Percentiles rank a stretch among this genome's conserved stretches.
Evolutionary conservation across 192 early-diverging fungal species (phyloP).

Genomic region (Glomus cerebriforme): DNA sequence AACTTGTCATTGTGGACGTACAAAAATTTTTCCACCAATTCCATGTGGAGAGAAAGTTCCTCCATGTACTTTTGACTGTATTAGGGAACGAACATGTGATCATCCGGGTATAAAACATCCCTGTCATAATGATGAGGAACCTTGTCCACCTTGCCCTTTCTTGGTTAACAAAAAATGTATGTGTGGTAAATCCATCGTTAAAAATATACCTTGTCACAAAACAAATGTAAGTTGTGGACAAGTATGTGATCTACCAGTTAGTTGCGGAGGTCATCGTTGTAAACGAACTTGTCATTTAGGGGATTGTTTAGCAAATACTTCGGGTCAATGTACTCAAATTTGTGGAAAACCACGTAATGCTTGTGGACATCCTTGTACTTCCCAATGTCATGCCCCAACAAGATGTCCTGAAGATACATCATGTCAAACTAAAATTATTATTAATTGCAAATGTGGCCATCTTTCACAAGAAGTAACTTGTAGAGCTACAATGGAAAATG

Average conservation of each 20-base stretch:
- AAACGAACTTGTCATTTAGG: constrained; percentile 80
- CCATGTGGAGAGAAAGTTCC: constrained; percentile 81
- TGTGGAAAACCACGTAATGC: constrained; percentile 76
- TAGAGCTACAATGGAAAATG: constrained; percentile 54
- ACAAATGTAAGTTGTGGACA: constrained; percentile 72
- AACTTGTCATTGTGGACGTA: constrained; percentile 83
- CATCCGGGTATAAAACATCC: constrained; percentile 74
- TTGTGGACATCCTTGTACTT: constrained; percentile 83
- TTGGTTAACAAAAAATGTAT: constrained; percentile 72
- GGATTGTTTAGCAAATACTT: constrained; percentile 59
- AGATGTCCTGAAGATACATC: constrained; percentile 77
- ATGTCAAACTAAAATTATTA: constrained; percentile 60
- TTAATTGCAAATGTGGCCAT: constrained; percentile 80
- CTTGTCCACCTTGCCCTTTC: constrained; percentile 90
- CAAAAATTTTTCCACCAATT: constrained; percentile 80
- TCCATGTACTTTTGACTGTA: constrained; percentile 73
- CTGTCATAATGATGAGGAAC: constrained; percentile 83
- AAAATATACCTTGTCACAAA: constrained; percentile 83
- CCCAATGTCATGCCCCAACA: constrained; percentile 73
- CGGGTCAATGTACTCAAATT: constrained; percentile 59
- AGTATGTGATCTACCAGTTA: constrained; percentile 57
- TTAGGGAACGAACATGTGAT: constrained; percentile 71
- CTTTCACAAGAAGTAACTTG: constrained; percentile 63
- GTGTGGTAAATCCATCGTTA: constrained; percentile 78
- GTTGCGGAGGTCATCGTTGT: constrained; percentile 79